Evolutionary conservation across 345 rosid genomes (phyloP).

Genomic region (Bretschneidera sinensis): DNA sequence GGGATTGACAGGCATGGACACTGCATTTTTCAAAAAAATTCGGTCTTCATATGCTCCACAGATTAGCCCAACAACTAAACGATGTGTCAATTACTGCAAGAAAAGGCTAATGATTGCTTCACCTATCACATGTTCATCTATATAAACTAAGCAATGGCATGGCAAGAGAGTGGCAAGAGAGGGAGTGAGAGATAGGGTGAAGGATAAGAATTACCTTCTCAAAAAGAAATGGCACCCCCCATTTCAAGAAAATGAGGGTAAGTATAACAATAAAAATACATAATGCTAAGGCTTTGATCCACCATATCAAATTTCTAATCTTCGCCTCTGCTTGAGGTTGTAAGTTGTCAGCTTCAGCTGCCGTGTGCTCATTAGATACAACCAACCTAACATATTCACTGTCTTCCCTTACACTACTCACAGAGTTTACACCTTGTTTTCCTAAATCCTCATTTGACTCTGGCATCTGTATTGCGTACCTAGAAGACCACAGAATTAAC

Average conservation of each 20-base stretch:
- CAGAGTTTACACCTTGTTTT: slow-evolving; percentile 22
- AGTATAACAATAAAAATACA: slow-evolving; percentile 23
- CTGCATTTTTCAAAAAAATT: not conserved
- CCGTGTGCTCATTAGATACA: slow-evolving; percentile 37
- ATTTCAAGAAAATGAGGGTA: slow-evolving; percentile 50
- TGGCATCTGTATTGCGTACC: slow-evolving; percentile 29
- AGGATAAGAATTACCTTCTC: slow-evolving; percentile 41
- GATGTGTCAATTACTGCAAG: not conserved
- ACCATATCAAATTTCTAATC: slow-evolving; percentile 39
- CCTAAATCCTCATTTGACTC: slow-evolving; percentile 27
- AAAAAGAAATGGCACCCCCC: slow-evolving; percentile 84
- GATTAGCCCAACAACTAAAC: not conserved
- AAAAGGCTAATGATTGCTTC: not conserved
- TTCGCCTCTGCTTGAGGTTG: slow-evolving; percentile 27
- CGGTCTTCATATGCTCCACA: not conserved
- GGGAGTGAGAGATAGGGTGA: not conserved
- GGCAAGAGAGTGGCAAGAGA: not conserved
- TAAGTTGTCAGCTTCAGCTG: slow-evolving; percentile 26
- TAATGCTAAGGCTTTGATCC: slow-evolving; percentile 50
- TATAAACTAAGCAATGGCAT: not conserved
- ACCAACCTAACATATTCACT: slow-evolving; percentile 73
- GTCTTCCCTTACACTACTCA: slow-evolving; percentile 40
- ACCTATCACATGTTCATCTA: not conserved
- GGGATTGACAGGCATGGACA: not conserved
- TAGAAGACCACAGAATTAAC: slow-evolving; percentile 5